Conservation (phyloP, 2,329 filamentous ascomycete genomes). For the Diaporthe batatas region DNA sequence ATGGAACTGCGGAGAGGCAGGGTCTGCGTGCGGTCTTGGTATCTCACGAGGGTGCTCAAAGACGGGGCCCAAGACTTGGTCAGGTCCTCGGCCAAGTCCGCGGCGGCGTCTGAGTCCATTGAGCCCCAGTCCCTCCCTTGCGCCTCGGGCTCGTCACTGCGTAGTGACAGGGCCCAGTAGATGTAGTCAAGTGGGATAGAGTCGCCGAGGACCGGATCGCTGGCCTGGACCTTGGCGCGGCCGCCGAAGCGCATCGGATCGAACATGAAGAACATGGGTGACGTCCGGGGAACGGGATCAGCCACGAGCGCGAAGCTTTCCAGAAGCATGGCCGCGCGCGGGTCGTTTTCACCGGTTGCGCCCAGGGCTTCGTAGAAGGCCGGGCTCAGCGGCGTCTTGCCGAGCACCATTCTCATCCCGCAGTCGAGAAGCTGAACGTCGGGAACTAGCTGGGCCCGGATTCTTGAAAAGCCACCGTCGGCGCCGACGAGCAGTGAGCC, state of each 20-base stretch:
- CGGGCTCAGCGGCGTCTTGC: conserved; percentile 7
- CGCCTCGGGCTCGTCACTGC: conserved; percentile 13
- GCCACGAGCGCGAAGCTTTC: not conserved
- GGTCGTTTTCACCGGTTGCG: not conserved
- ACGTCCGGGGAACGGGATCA: not conserved
- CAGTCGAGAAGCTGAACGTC: conserved; percentile 3
- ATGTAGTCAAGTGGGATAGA: conserved; percentile 1
- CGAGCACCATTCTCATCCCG: conserved; percentile 9
- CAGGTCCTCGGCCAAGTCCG: conserved; percentile 16
- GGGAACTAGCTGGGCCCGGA: conserved; percentile 1
- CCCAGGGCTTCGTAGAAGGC: conserved; percentile 2
- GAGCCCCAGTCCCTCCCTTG: not conserved
- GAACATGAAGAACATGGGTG: conserved; percentile 23
- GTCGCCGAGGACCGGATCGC: not conserved
- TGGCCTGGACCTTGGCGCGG: not conserved
- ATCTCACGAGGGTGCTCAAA: not conserved
- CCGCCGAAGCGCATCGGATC: conserved; percentile 15
- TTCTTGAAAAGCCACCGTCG: not conserved
- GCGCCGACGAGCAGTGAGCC: conserved; percentile 13
- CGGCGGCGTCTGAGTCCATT: not conserved
- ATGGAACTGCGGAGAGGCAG: conserved; percentile 7
- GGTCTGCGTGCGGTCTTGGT: conserved; percentile 17
- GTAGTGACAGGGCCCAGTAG: conserved; percentile 8
- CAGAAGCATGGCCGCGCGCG: not conserved
- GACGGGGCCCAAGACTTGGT: conserved; percentile 5